Base-by-base conservation (phyloP, 768 basidiomycete genomes). In the Lentinula edodes region DNA sequence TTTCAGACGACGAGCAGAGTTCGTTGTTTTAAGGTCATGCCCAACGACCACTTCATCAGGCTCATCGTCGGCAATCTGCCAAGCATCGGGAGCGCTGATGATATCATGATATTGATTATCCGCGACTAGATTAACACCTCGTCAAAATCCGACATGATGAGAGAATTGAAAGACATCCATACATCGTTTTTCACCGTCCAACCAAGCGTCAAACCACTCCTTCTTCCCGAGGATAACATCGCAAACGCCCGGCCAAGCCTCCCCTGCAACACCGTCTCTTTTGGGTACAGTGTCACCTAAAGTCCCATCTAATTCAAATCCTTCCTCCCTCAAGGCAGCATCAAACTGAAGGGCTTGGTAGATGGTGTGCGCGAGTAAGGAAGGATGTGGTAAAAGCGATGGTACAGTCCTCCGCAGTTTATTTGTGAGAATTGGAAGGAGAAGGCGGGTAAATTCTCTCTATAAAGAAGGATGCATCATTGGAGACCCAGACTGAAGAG, bases 271-370 rank as follows among this genome's bases (percentile, higher is more conserved):
- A 52, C 66, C 56, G 52, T 78, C 73, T 16, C 81, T 79, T 35
- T 52, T 36, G 28, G 16, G 3, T 28, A 28, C 2, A 3, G 28
- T 28, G 12, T 5, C 20, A 16, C 13, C 42, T 16, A 43, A 45
- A 13, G 87, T 90, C 1, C 80, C 80, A 20, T 76, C 70, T 12
- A 90, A 73, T 34, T 74, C 75, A 68, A 93, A 97, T 0, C 89
- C 91, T 70, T 87, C 84, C 64, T 90, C 90, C 16, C 78, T 74
- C 41, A 98, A 69, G 20, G 86, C 80, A 32, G 87, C 84, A 72
- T 99, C 97, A 65, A 98, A 99, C 0, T 87, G 73, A 3, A 98
- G 76, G 0, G 95, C 85, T 71, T 98, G 93, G 70, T 96, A 96
- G 52, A 98, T 89, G 1, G 95, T 98, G 69, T 99, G 96, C 1